Percentiles rank a stretch among this genome's conserved stretches.
These are phyloP conservation scores for Vigna unguiculata DNA, from an alignment of 306 rosid genomes.

Conservation along the genomic window DNA sequence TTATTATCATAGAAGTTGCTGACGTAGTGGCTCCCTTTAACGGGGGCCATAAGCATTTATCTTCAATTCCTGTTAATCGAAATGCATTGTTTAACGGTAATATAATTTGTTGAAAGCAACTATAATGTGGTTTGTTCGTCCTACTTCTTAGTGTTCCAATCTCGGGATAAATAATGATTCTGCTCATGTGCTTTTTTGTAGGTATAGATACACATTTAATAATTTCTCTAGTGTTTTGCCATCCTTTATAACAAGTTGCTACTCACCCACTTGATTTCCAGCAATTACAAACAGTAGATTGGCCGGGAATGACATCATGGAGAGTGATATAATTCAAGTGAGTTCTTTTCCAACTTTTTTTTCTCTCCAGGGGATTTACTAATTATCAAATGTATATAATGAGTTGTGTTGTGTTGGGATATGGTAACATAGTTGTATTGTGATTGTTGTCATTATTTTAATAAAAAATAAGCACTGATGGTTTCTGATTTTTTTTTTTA, in stretches of 20 bases:
- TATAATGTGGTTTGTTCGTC: constrained; percentile 8
- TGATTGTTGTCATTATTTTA: not conserved
- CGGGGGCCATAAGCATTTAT: not conserved
- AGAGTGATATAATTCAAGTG: constrained; percentile 80
- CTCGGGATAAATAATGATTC: constrained; percentile 34
- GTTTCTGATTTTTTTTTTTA: constrained; percentile 10
- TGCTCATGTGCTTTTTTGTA: constrained; percentile 36
- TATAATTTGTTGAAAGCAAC: not conserved
- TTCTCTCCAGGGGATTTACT: constrained; percentile 5
- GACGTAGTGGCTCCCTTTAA: not conserved
- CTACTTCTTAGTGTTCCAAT: constrained; percentile 6
- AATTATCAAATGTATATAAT: constrained; percentile 10
- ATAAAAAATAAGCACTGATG: not conserved
- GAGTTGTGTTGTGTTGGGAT: no score
- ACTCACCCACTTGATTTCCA: constrained; percentile 82
- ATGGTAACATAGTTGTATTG: no score
- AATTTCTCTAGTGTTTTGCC: constrained; percentile 51
- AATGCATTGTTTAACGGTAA: constrained; percentile 1
- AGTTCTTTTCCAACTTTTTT: constrained; percentile 40
- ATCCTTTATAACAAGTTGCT: constrained; percentile 53
- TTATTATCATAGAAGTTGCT: not conserved
- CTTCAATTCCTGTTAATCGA: not conserved
- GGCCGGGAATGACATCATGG: constrained; percentile 80
- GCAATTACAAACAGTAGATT: constrained; percentile 78
- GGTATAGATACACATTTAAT: constrained; percentile 56